Base-by-base conservation (phyloP, 164 flowering plant genomes). In the Vitis labrusca region DNA sequence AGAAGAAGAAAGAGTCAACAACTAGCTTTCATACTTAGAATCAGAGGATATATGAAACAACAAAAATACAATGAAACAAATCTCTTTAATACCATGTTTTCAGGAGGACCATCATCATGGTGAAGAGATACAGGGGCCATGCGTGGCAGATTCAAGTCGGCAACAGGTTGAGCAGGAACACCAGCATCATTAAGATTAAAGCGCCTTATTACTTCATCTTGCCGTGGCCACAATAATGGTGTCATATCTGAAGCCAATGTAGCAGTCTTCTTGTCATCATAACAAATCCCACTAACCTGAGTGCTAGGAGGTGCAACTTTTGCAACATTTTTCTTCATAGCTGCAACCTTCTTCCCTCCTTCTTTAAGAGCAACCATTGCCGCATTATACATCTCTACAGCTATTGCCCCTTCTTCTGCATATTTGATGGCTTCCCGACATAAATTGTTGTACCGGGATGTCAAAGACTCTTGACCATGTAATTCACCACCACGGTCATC, bases 401-500 rank as follows among this genome's bases (percentile, higher is more conserved):
- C 70, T 59, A 76, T 77, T 71, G 95, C 87, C 61, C 92, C 98
- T 78, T 89, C 98, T 73, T 87, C 92, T 13, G 92, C 90, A 83
- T 78, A 88, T 73, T 72, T 87, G 17, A 87, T 83, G 56, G 91
- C 95, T 77, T 89, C 90, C 16, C 82, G 84, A 59, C 92, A 90
- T 44, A 91, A 69, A 71, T 61, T 74, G 65, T 82, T 90, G 73
- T 85, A 91, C 17, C 93, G 81, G 59, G 69, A 59, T 8, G 84
- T 74, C 53, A 83, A 47, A 56, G 88, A 81, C 65, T 87, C 91
- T 48, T 73, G 84, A 19, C 81, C 83, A 53, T 85, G 83, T n/a
- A 77, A 65, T 13, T 83, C 91, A 57, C 68, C 61, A 68, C 59
- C 74, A 16, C 63, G 82, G 14, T 89, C 93, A 69, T 85, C 91